Evolutionary conservation across 192 early-diverging fungal genomes (phyloP).

Genomic region (Umbelopsis vinacea): DNA sequence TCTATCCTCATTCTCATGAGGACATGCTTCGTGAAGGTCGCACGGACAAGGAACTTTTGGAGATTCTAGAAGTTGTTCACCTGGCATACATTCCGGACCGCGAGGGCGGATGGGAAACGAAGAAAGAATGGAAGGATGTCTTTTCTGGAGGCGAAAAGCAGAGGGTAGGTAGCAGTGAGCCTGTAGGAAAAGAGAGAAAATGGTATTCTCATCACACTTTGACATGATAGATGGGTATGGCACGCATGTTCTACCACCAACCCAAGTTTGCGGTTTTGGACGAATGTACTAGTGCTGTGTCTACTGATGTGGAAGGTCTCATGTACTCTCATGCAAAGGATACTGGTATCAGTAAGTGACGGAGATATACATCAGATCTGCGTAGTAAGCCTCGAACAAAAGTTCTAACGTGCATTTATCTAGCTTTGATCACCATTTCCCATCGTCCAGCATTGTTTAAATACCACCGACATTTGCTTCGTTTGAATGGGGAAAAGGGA

Average conservation of each 20-base stretch:
- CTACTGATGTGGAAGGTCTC: conserved; percentile 89
- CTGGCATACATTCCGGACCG: conserved; percentile 78
- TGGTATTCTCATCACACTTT: not conserved
- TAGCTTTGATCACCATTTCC: conserved; percentile 87
- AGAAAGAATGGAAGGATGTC: conserved; percentile 91
- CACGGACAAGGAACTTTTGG: conserved; percentile 81
- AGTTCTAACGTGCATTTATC: too few relatives aligned
- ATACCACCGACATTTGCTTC: conserved; percentile 93
- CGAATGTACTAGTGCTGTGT: conserved; percentile 89
- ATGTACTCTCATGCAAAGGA: conserved; percentile 86
- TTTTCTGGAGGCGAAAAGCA: conserved; percentile 97
- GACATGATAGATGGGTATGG: conserved; percentile 80
- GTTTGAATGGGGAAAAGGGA: conserved; percentile 92
- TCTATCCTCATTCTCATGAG: conserved; percentile 89
- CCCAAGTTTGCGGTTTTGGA: conserved; percentile 96
- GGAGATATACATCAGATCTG: not conserved
- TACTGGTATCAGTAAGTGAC: conserved; percentile 75
- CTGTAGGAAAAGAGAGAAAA: not conserved
- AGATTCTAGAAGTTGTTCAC: conserved; percentile 84
- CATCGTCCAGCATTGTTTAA: conserved; percentile 95
- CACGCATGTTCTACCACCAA: conserved; percentile 94
- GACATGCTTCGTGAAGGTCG: conserved; percentile 77
- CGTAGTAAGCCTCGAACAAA: not conserved
- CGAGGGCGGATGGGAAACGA: conserved; percentile 89
- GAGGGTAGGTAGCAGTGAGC: conserved; percentile 52